phyloP scores from a whole-genome alignment of 2,329 filamentous ascomycete genomes.

The Aspergillus spinulosporus region DNA sequence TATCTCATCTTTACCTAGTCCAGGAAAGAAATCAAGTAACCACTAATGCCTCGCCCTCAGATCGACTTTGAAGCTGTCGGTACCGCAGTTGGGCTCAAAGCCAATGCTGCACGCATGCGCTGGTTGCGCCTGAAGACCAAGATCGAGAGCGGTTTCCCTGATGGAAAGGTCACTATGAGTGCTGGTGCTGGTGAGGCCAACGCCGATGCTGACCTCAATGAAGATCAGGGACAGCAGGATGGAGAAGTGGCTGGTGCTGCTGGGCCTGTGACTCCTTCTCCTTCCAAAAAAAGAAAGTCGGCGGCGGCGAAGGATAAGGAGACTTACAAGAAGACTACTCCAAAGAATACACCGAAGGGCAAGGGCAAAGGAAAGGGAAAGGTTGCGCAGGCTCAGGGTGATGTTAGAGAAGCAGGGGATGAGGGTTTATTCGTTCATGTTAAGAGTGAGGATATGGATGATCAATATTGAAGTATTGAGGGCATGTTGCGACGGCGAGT shows the following conservation, averaged over 20 bases:
- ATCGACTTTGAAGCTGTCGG: conserved; percentile 40
- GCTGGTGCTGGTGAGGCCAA: neutral
- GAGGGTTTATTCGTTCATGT: neutral
- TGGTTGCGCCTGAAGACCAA: conserved; percentile 19
- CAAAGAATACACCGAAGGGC: neutral
- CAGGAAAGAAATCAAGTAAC: neutral
- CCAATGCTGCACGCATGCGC: conserved; percentile 20
- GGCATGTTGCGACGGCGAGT: no score
- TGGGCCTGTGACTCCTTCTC: neutral
- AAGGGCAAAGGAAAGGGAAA: neutral
- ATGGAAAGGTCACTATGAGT: conserved; percentile 8
- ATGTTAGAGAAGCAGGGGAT: neutral
- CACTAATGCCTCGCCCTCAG: conserved; percentile 21
- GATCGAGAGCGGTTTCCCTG: conserved; percentile 11
- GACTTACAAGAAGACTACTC: neutral
- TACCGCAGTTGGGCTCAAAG: conserved; percentile 17
- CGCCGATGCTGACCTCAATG: neutral
- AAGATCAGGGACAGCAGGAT: neutral
- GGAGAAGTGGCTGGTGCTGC: neutral
- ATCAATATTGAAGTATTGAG: neutral
- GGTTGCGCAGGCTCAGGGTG: neutral
- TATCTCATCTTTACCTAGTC: neutral
- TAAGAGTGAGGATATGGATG: neutral
- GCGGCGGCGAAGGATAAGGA: neutral
- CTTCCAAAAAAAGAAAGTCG: conserved; percentile 5